Evolutionary conservation across 164 flowering plant species (phyloP), one percentile per base, ranked within the genome.

Genomic region (Magnolia officinalis): DNA sequence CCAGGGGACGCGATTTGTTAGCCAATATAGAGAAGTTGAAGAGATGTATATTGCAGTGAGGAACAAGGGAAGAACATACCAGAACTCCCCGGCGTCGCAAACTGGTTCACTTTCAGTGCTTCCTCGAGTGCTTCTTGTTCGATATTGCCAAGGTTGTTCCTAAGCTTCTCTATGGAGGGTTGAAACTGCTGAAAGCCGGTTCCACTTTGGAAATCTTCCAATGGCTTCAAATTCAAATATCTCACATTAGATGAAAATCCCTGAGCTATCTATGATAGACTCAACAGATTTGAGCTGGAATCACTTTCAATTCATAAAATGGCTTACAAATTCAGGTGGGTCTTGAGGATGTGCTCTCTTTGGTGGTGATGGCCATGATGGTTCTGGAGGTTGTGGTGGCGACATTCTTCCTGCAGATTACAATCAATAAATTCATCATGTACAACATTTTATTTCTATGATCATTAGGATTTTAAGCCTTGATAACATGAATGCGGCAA

Each of bases 21-120:
- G 51, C 72, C 31, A 64, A 59, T 16, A 19, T 29, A 16, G 31
- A 45, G 37, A 71, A 45, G 26, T 5, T 2, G 19, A 6, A 37
- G 66, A 29, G 63, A 63, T 24, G n/a, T 29, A 37, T 11, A 71
- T 6, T 14, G 24, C 69, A 67, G 23, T 19, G 29, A n/a, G 55
- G 65, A 13, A 58, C 26, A 51, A 9, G 8, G 45, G 26, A 8
- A 51, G 6, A 6, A 11, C 20, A n/a, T 83, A 91, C 95, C 92
- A 69, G 90, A 88, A 81, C 83, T 86, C 80, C 87, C 84, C 4
- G 93, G 92, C 21, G 97, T 90, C 72, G 72, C 84, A 78, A 82
- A 26, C 49, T 50, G 50, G 18, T 75, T 26, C 64, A 21, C 11
- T 24, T 8, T 74, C 50, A 65, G 83, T 79, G 79, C 81, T 51